Base-by-base conservation (phyloP, 2,329 filamentous ascomycete species). In the Phaeosphaeriaceae sp. region DNA sequence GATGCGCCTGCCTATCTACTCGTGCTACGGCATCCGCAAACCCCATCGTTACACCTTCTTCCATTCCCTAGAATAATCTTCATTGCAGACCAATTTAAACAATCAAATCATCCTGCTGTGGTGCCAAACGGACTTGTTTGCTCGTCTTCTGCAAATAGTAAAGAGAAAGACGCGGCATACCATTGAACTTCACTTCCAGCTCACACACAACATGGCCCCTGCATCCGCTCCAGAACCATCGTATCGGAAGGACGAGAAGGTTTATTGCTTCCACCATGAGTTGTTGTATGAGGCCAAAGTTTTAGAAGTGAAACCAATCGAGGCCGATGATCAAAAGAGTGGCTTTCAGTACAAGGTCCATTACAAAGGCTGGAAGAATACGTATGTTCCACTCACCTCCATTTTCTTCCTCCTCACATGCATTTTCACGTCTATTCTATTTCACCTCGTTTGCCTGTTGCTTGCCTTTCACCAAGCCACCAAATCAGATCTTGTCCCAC, bases 361-460 rank as follows among this genome's bases (percentile, higher is more conserved):
- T 76, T 99, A 99, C 80, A 97, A 97, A 76, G 94, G 94, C 68
- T 99, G 94, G 94, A 99, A 99, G 81, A 92, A 93, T 74, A 97
- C 92, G 82, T 89, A 78, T 77, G 86, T 86, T 30, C 50, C 23
- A 20, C 50, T 30, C 38, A 40, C 2, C 35, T 29, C 32, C 38
- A 42, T 2, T 37, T 29, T 21, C 21, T 37, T 28, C 26, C 13
- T 30, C 2, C 13, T 9, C 9, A 20, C 12, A 37, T 3, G 16
- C n/a, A 8, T 18, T 18, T 16, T 29, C 38, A n/a, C n/a, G n/a
- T 20, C 15, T 20, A n/a, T 17, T 32, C 20, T 18, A 41, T 61
- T 59, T 48, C 52, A 43, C 52, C 48, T 47, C 32, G n/a, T 17
- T 34, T 48, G 36, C 15, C 32, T 29, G 42, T 42, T 48, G 32